A percentile compares a stretch with the other conserved stretches of the same genome.
Evolutionary conservation across 306 rosid species (phyloP).

Genomic region (cucumber (Cucumis sativus)): Cucumber_9930_V3 NC_026657.2:9283501-9284000

Average conservation of each 20-base stretch:
- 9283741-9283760: background rate
- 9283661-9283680: constrained; percentile 16
- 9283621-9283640: constrained; percentile 15
- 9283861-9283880: background rate
- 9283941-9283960: constrained; percentile 79
- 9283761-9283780: background rate
- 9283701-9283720: background rate
- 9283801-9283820: background rate
- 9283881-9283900: constrained; percentile 69
- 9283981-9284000: constrained; percentile 10
- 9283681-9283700: constrained; percentile 6
- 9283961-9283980: constrained; percentile 65
- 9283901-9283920: constrained; percentile 74
- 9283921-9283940: constrained; percentile 72
- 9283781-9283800: background rate
- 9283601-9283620: constrained; percentile 17
- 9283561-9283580: constrained; percentile 18
- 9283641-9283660: constrained; percentile 15
- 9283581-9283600: constrained; percentile 13
- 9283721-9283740: background rate
- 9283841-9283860: background rate
- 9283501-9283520: background rate
- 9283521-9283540: background rate
- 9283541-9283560: background rate
- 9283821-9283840: background rate